phyloP scores from a whole-genome alignment of 768 basidiomycete species.

The Boletus fagicola region DNA sequence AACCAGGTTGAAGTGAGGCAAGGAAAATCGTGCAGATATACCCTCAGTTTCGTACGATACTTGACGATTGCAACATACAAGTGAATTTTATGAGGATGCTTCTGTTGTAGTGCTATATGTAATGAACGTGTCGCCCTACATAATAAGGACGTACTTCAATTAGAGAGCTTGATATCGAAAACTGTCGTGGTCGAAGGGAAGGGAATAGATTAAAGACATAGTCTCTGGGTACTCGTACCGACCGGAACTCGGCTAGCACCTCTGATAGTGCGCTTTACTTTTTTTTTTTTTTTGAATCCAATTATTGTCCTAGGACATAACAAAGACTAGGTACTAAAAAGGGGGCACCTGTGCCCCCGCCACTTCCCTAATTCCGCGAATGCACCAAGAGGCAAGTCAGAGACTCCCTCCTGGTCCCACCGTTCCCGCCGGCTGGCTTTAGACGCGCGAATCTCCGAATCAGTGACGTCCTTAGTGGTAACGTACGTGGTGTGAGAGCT shows the following conservation, averaged over 20 bases:
- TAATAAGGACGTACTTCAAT: conserved; percentile 37
- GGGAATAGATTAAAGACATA: conserved; percentile 92
- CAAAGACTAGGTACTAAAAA: too few species aligned
- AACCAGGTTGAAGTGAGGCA: conserved; percentile 57
- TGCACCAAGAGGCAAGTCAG: too few species aligned
- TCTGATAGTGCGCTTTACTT: too few species aligned
- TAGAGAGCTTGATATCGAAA: conserved; percentile 86
- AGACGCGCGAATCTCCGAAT: too few species aligned
- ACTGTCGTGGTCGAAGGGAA: conserved; percentile 77
- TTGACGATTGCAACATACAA: conserved; percentile 90
- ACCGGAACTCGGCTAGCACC: conserved; percentile 86
- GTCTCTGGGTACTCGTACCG: conserved; percentile 66
- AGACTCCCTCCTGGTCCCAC: too few species aligned
- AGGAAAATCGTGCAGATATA: conserved; percentile 81
- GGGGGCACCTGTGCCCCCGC: too few species aligned
- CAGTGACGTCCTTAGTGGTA: too few species aligned
- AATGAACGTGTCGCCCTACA: not conserved
- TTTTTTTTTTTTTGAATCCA: too few species aligned
- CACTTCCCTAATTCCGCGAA: too few species aligned
- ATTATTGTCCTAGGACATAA: too few species aligned
- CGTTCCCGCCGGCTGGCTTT: too few species aligned
- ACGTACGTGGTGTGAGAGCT: too few species aligned
- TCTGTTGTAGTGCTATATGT: conserved; percentile 27
- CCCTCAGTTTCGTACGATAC: conserved; percentile 83
- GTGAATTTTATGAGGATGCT: conserved; percentile 69